phyloP scores from a whole-genome alignment of 345 rosid species.

The Crucihimalaya himalaica region DNA sequence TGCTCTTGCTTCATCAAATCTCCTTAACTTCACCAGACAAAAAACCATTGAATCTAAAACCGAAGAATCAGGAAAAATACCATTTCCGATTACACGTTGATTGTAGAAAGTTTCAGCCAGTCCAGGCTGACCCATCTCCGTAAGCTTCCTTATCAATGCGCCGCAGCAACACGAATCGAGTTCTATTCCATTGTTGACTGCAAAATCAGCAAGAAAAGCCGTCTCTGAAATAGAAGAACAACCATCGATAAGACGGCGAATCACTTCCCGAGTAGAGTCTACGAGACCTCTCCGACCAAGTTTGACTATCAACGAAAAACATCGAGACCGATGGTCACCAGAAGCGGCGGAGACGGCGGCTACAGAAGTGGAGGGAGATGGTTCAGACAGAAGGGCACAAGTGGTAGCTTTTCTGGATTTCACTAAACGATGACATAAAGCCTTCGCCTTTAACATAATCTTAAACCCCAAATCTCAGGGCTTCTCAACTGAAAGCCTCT shows the following conservation, averaged over 20 bases:
- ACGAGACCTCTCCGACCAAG: constrained; percentile 48
- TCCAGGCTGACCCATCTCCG: constrained; percentile 46
- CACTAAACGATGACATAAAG: constrained; percentile 33
- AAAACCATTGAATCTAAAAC: constrained; percentile 54
- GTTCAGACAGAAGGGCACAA: constrained; percentile 42
- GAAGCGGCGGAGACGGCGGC: constrained; percentile 25
- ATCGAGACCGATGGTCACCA: constrained; percentile 44
- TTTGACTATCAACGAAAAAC: constrained; percentile 48
- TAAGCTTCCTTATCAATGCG: constrained; percentile 47
- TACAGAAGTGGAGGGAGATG: constrained; percentile 4
- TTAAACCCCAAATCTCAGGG: constrained; percentile 18
- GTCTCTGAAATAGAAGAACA: constrained; percentile 49
- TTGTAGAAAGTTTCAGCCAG: constrained; percentile 49
- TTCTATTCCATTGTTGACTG: constrained; percentile 44
- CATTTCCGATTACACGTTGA: constrained; percentile 42
- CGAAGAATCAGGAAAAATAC: constrained; percentile 45
- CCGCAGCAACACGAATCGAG: constrained; percentile 44
- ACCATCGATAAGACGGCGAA: constrained; percentile 43
- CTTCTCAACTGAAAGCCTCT: constrained; percentile 11
- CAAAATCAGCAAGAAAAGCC: constrained; percentile 44
- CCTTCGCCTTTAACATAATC: constrained; percentile 37
- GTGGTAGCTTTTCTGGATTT: constrained; percentile 44
- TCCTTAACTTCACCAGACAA: constrained; percentile 56
- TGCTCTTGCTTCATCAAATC: constrained; percentile 52
- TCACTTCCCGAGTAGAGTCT: constrained; percentile 49